Conservation (phyloP, 805 yeast species). For the Torulaspora microellipsoides region DNA sequence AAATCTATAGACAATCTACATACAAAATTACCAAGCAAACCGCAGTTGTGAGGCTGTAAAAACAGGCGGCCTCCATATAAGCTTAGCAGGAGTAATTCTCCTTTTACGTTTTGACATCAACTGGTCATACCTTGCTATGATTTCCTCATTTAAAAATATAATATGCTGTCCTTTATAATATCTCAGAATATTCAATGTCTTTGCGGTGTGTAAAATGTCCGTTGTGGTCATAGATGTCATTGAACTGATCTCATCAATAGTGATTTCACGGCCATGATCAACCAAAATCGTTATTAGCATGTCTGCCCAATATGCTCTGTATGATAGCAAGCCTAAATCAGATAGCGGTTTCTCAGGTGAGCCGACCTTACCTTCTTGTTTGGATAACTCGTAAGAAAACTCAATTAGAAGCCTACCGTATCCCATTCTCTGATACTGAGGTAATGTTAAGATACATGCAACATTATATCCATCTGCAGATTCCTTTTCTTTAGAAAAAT, state of each 20-base stretch:
- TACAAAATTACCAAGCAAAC: conserved; percentile 73
- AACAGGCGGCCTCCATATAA: conserved; percentile 93
- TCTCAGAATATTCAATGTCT: conserved; percentile 81
- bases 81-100: conserved; percentile 62
- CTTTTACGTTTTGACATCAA: conserved; percentile 67
- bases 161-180: conserved; percentile 95
- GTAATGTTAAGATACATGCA: conserved; percentile 93
- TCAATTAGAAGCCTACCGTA: conserved; percentile 89
- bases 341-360: conserved; percentile 97
- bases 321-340: conserved; percentile 87
- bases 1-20: neutral
- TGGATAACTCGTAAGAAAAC: conserved; percentile 86
- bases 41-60: conserved; percentile 91
- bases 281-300: conserved; percentile 69
- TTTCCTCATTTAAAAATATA: conserved; percentile 79
- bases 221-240: conserved; percentile 93
- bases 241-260: conserved; percentile 86
- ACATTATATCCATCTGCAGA: conserved; percentile 92
- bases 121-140: conserved; percentile 70
- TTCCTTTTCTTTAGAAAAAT: conserved; percentile 95
- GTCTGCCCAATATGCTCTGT: conserved; percentile 96
- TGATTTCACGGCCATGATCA: conserved; percentile 59
- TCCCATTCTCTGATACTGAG: conserved; percentile 95
- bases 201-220: conserved; percentile 89
- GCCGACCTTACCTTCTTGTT: conserved; percentile 84